Evolutionary conservation across 768 basidiomycete genomes (phyloP).

Genomic region (Lyophyllum shimeji): DNA sequence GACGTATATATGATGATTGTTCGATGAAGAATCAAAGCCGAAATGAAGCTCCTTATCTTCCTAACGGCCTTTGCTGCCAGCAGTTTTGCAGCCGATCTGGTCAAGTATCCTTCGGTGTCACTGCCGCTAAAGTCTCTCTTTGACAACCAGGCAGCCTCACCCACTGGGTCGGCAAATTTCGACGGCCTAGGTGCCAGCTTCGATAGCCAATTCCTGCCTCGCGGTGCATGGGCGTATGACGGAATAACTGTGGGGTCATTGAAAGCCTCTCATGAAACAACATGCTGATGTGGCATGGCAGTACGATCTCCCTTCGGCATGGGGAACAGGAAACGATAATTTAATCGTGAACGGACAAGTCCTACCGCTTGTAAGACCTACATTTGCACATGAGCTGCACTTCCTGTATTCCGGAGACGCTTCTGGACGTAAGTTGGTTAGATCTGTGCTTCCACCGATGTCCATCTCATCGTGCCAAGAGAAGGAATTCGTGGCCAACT

Average conservation of each 20-base stretch:
- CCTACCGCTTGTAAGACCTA: constrained; percentile 29
- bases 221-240: constrained; percentile 36
- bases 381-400: constrained; percentile 45
- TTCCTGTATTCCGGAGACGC: constrained; percentile 47
- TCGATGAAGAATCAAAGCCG: not conserved
- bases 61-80: not conserved
- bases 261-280: too few relatives aligned
- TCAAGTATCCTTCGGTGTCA: constrained; percentile 29
- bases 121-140: constrained; percentile 31
- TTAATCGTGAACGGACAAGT: constrained; percentile 43
- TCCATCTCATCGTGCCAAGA: not conserved
- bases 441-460: not conserved
- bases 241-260: constrained; percentile 32
- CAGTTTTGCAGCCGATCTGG: constrained; percentile 3
- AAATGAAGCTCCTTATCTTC: not conserved
- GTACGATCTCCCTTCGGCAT: constrained; percentile 41
- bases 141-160: constrained; percentile 44
- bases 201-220: constrained; percentile 38
- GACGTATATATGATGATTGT: not conserved
- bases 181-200: constrained; percentile 39
- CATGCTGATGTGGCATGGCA: constrained; percentile 14
- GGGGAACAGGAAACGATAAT: constrained; percentile 45
- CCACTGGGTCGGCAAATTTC: constrained; percentile 39
- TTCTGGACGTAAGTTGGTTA: constrained; percentile 24
- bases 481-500: constrained; percentile 32